Base-by-base conservation (phyloP, 2,329 filamentous ascomycete genomes). In the Sporothrix curviconia region DNA sequence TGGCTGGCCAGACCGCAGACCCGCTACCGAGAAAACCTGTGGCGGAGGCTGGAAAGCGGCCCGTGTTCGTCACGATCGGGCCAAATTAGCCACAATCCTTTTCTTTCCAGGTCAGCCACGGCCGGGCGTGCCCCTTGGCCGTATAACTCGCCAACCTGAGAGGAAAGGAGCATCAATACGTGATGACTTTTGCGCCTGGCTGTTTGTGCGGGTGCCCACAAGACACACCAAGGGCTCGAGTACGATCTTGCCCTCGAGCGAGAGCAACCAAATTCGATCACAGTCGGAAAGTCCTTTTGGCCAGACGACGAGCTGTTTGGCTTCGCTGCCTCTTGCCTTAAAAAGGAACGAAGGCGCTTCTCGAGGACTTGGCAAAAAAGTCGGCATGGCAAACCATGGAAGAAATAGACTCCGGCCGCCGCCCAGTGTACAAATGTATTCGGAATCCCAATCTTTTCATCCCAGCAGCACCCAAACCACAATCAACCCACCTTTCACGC, bases 211-310 rank as follows among this genome's bases (percentile, higher is more conserved):
- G n/a, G 94, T 97, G 19, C 94, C 94, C 2, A 95, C 89, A 64
- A 97, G 95, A 63, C 94, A 88, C 59, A 87, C 84, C 57, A 99
- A n/a, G n/a, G 95, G 66, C 91, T 96, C 1, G 94, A 97, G 69
- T 95, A 99, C 62, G 90, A 85, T n/a, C 67, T 97, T 92, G n/a
- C 87, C 89, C 43, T 97, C 94, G 4, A 96, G 74, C 3, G 89
- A 95, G 84, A 99, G 86, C 47, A 96, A 90, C 55, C 90, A 73
- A 97, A 99, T 67, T 96, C 90, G 28, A 97, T 84, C 30, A 77
- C 79, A 0, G 90, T 90, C 0, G 90, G 84, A 81, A 85, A 95
- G 66, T 96, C 92, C 49, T 78, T 54, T 12, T 79, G 1, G 74
- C 68, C 4, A 75, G 46, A 12, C 4, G 43, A 37, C 15, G 37